Base-by-base conservation (phyloP, 805 yeast genomes). In the Scheffersomyces lignosus region DNA sequence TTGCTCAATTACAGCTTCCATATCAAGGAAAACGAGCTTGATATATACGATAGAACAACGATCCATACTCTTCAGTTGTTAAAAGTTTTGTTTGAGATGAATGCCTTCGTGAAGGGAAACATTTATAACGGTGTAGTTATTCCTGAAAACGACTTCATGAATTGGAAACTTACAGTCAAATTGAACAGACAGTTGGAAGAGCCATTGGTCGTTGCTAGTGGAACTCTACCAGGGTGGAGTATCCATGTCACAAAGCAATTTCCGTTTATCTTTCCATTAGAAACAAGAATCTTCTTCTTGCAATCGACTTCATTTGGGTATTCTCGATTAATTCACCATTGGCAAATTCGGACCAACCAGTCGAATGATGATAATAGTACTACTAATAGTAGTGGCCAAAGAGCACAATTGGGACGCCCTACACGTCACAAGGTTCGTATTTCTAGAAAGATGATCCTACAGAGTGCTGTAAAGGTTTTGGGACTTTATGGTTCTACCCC, bases 231-330 rank as follows among this genome's bases (percentile, higher is more conserved):
- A 0, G 77, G 76, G 5, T 91, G 98, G 98, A 75, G 83, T 15
- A 75, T 85, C 24, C 74, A 77, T 40, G 63, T 88, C n/a, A 80
- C 95, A 0, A 72, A 82, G 36, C 72, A 77, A 14, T 88, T 74
- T 49, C 87, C 96, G 9, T 91, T 91, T 49, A 53, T 91, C 30
- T 87, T 87, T 52, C 96, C 98, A 0, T 64, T 91, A 29, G 93
- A 83, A 34, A 78, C 93, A 0, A 73, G 97, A 40, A 70, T 85
- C 29, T 75, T 80, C 45, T 88, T 87, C 51, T 60, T 91, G 37
- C 91, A 86, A 47, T 80, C 90, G 5, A 87, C 96, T 0, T 89
- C 97, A 0, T 90, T 86, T 65, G 98, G 98, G 0, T 83, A 87
- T 54, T 84, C 95, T 1, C 71, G 97, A 38, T 64, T 87, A 31